Conservation (phyloP, 108 stramenopile genomes). For the Pseudonitzschia pungens region DNA sequence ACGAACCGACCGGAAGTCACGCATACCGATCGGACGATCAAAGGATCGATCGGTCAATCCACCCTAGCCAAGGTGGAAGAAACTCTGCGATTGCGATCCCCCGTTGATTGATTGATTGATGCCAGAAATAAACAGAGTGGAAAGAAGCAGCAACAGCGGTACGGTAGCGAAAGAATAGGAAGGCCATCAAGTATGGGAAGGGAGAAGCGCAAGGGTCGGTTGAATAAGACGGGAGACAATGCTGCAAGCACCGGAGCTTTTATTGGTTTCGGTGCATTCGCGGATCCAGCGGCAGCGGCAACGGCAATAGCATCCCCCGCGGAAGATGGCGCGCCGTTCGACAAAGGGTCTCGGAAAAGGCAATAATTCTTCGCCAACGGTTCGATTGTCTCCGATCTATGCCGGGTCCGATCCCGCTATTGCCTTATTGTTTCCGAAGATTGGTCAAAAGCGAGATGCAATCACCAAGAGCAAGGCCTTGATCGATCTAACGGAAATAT, state of each 20-base stretch:
- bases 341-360: neutral
- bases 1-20: too few species aligned
- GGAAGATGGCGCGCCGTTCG: neutral
- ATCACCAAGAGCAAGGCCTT: conserved; percentile 69
- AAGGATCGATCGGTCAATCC: too few species aligned
- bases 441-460: conserved; percentile 75
- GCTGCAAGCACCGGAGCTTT: conserved; percentile 35
- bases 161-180: too few species aligned
- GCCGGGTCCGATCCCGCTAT: conserved; percentile 53
- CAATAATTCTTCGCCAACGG: neutral
- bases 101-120: too few species aligned
- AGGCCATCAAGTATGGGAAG: conserved; percentile 38
- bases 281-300: conserved; percentile 8
- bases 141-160: too few species aligned
- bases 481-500: conserved; percentile 41
- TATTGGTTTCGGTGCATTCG: conserved; percentile 67
- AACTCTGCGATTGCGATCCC: too few species aligned
- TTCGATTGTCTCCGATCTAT: conserved; percentile 61
- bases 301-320: neutral
- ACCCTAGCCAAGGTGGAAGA: too few species aligned
- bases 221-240: conserved; percentile 42
- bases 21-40: too few species aligned
- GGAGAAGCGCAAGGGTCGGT: conserved; percentile 51
- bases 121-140: too few species aligned
- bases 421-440: conserved; percentile 56